These are phyloP conservation scores for Acanthamoeba polyphaga DNA, from an alignment of 208 protist genomes.

Conservation along the genomic window DNA sequence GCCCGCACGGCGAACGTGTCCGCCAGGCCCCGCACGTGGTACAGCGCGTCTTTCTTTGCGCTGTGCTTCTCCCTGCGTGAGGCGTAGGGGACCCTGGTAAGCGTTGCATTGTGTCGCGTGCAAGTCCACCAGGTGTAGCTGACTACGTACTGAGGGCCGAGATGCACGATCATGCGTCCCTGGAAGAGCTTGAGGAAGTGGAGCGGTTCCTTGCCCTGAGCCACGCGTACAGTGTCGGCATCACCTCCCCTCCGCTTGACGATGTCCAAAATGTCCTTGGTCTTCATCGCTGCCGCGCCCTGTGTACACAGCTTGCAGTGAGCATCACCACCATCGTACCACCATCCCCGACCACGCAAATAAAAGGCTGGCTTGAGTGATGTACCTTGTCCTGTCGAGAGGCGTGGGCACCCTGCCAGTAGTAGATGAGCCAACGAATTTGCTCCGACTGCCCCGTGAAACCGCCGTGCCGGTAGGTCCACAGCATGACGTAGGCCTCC, in stretches of 20 bases:
- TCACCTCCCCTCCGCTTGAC: constrained; percentile 72
- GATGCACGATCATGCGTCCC: constrained; percentile 68
- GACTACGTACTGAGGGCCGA: not conserved
- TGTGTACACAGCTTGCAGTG: not conserved
- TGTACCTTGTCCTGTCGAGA: constrained; percentile 64
- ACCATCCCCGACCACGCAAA: no score
- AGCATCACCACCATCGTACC: no score
- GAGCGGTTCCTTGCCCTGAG: constrained; percentile 75
- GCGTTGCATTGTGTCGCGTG: not conserved
- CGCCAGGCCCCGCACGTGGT: constrained; percentile 37
- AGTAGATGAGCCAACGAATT: constrained; percentile 71
- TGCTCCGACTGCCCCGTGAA: constrained; percentile 15
- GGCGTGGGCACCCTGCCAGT: constrained; percentile 78
- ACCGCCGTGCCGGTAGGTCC: constrained; percentile 71
- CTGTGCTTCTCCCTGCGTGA: not conserved
- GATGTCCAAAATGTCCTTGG: constrained; percentile 71
- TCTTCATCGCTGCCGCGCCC: constrained; percentile 68
- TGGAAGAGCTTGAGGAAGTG: constrained; percentile 78
- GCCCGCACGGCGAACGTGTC: constrained; percentile 20
- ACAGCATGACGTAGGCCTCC: constrained; percentile 78
- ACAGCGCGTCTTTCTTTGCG: constrained; percentile 40
- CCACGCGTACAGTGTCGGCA: constrained; percentile 74
- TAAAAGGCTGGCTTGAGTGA: not conserved
- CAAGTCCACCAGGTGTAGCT: no score
- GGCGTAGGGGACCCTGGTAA: not conserved